These are phyloP conservation scores for Leccinellum luteum DNA, from an alignment of 768 basidiomycete species.

Conservation along the genomic window DNA sequence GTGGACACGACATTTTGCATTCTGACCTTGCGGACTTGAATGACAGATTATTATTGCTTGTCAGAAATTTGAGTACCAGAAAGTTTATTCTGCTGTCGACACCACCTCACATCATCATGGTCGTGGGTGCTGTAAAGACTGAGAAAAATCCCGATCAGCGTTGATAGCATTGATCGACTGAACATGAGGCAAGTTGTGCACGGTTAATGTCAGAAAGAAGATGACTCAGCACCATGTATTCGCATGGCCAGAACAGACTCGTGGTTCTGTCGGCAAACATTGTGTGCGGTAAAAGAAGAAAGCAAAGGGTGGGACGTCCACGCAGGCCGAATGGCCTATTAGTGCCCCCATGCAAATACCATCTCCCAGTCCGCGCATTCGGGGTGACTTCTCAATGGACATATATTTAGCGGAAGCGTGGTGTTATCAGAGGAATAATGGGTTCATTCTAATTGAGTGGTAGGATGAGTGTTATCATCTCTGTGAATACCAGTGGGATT, in stretches of 20 bases:
- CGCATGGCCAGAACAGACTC: too few species aligned
- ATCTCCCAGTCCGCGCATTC: not conserved
- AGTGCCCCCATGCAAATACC: not conserved
- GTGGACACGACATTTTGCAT: constrained; percentile 1
- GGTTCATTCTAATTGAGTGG: not conserved
- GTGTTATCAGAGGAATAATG: not conserved
- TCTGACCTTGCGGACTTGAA: constrained; percentile 2
- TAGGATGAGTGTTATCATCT: not conserved
- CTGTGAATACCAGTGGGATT: not conserved
- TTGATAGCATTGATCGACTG: not conserved
- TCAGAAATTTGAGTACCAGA: not conserved
- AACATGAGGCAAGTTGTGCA: constrained; percentile 9
- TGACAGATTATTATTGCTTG: not conserved
- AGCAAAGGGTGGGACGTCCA: not conserved
- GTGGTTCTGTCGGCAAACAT: not conserved
- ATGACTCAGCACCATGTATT: not conserved
- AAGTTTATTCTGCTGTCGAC: not conserved
- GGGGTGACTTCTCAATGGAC: not conserved
- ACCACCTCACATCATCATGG: not conserved
- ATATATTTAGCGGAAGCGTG: not conserved
- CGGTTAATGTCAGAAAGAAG: not conserved
- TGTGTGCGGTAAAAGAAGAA: not conserved
- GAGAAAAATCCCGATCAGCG: not conserved
- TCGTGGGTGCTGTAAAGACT: not conserved
- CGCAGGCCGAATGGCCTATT: not conserved